phyloP scores from a whole-genome alignment of 805 yeast genomes.

The Yarrowia porcina region DNA sequence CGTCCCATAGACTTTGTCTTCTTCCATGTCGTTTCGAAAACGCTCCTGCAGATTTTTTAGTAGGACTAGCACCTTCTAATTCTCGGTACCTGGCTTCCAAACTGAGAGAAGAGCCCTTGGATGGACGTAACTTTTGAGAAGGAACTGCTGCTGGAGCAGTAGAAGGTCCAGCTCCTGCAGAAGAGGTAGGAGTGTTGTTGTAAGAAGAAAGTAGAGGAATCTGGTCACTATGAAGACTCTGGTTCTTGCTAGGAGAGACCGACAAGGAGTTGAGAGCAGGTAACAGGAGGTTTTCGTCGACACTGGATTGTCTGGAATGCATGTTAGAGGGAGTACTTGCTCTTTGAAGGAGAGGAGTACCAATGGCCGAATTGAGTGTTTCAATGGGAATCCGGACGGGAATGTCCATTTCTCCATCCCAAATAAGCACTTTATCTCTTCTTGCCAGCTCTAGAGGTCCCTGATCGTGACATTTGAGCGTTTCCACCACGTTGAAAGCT shows the following conservation, averaged over 20 bases:
- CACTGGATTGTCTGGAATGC: background rate
- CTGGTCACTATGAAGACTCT: background rate
- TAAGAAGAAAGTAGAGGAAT: background rate
- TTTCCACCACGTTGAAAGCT: conserved; percentile 70
- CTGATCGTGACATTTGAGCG: conserved; percentile 52
- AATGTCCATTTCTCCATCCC: conserved; percentile 60
- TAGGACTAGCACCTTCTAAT: background rate
- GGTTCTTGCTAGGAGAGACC: background rate
- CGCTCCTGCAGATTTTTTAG: background rate
- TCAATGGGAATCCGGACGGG: conserved; percentile 47
- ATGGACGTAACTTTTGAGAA: background rate
- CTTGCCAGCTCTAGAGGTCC: conserved; percentile 69
- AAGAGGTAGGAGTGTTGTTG: background rate
- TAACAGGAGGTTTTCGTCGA: conserved; percentile 1
- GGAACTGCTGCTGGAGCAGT: background rate
- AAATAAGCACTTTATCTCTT: conserved; percentile 52
- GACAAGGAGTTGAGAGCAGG: conserved; percentile 20
- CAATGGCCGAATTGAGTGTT: conserved; percentile 45
- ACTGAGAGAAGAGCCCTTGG: background rate
- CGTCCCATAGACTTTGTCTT: conserved; percentile 26
- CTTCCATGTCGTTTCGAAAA: conserved; percentile 14
- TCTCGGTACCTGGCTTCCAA: conserved; percentile 10
- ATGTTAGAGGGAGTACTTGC: background rate
- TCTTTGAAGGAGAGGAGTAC: conserved; percentile 38
- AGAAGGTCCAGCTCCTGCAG: background rate